Conservation (phyloP, 192 early-diverging fungal species). For the Diversispora eburnea region DNA sequence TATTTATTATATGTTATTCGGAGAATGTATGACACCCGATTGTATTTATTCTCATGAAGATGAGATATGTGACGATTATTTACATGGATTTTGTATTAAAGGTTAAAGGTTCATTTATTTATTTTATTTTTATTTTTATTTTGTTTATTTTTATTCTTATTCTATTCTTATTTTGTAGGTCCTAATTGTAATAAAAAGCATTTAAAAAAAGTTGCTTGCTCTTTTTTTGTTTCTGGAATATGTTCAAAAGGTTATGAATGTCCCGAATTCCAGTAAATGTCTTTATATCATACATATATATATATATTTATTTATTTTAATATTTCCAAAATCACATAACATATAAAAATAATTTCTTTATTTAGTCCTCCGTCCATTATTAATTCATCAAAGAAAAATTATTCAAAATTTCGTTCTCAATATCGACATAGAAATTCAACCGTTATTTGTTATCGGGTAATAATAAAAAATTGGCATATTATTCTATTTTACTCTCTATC, state of each 20-base stretch:
- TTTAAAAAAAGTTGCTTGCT: constrained; percentile 2
- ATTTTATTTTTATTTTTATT: neutral
- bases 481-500: no score
- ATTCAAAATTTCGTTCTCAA: no score
- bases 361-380: no score
- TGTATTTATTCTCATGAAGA: neutral
- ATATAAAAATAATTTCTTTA: no score
- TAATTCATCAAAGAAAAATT: no score
- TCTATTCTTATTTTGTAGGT: neutral
- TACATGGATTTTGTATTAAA: neutral
- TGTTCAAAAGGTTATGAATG: neutral
- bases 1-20: neutral
- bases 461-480: no score
- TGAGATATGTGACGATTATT: neutral
- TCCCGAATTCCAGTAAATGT: neutral
- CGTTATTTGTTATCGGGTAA: no score
- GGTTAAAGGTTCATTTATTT: neutral
- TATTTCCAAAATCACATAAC: no score
- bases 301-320: no score
- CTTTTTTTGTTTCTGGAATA: neutral
- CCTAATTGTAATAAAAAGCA: neutral
- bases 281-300: no score
- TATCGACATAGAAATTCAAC: no score
- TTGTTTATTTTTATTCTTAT: neutral
- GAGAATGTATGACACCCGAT: neutral